phyloP scores from a whole-genome alignment of 805 yeast genomes.

The Saturnispora dispora region DNA sequence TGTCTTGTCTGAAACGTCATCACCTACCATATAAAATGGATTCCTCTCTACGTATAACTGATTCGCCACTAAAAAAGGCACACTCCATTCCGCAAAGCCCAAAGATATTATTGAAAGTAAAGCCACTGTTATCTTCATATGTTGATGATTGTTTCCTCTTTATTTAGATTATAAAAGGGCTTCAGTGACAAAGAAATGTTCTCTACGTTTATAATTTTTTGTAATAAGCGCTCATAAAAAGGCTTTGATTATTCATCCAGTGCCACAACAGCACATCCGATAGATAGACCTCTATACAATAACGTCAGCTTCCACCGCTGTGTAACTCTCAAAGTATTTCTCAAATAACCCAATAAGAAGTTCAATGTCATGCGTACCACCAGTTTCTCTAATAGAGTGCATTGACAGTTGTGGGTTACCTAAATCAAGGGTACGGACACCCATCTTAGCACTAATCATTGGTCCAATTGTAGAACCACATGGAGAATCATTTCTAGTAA shows the following conservation, averaged over 20 bases:
- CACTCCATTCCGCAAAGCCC: conserved; percentile 2
- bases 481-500: conserved; percentile 86
- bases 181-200: background rate
- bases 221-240: background rate
- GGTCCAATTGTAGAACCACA: conserved; percentile 98
- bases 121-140: background rate
- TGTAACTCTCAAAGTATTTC: conserved; percentile 45
- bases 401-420: conserved; percentile 90
- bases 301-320: conserved; percentile 33
- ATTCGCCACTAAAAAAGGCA: conserved; percentile 5
- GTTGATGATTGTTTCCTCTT: background rate
- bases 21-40: conserved; percentile 5
- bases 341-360: conserved; percentile 52
- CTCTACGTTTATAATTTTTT: background rate
- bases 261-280: too few species aligned
- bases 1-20: background rate
- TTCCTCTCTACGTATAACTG: conserved; percentile 1
- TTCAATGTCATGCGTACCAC: conserved; percentile 68
- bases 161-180: background rate
- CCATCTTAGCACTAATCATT: conserved; percentile 76
- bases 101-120: background rate
- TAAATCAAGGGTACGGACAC: conserved; percentile 77
- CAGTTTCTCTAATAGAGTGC: conserved; percentile 92
- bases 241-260: too few species aligned
- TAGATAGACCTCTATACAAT: conserved; percentile 29